Evolutionary conservation across 768 basidiomycete genomes (phyloP).

Genomic region (Termitomyces sp.): DNA sequence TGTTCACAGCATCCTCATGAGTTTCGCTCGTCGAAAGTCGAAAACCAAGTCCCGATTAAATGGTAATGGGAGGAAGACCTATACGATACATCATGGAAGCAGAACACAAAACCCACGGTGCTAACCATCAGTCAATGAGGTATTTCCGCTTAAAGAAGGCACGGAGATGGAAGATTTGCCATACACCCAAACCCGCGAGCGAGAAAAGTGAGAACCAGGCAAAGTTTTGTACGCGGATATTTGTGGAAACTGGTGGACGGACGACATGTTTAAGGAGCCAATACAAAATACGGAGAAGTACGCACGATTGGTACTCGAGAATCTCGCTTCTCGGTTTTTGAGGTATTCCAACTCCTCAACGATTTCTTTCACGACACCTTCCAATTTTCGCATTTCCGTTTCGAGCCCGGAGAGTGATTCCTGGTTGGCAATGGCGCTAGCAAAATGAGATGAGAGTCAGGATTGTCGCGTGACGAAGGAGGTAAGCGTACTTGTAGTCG

Average conservation of each 20-base stretch:
- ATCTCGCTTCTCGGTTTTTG: conserved; percentile 82
- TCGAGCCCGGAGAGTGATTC: conserved; percentile 94
- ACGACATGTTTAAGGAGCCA: not conserved
- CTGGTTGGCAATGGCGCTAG: conserved; percentile 96
- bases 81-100: conserved; percentile 1
- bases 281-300: conserved; percentile 10
- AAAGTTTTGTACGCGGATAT: conserved; percentile 87
- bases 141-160: conserved; percentile 96
- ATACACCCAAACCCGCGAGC: conserved; percentile 75
- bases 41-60: conserved; percentile 4
- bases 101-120: not conserved
- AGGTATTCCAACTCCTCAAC: conserved; percentile 92
- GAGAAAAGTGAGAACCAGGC: conserved; percentile 83
- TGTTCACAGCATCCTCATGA: not conserved
- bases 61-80: not conserved
- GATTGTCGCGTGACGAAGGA: not conserved
- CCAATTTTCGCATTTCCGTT: conserved; percentile 97
- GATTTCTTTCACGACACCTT: conserved; percentile 92
- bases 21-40: not conserved
- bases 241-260: conserved; percentile 85
- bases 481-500: conserved; percentile 82
- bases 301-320: conserved; percentile 86
- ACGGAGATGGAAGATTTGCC: conserved; percentile 94
- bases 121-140: conserved; percentile 64
- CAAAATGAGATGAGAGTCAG: conserved; percentile 2